phyloP scores from a whole-genome alignment of 2,329 filamentous ascomycete genomes.

The Drechslerella coelobrocha region DNA sequence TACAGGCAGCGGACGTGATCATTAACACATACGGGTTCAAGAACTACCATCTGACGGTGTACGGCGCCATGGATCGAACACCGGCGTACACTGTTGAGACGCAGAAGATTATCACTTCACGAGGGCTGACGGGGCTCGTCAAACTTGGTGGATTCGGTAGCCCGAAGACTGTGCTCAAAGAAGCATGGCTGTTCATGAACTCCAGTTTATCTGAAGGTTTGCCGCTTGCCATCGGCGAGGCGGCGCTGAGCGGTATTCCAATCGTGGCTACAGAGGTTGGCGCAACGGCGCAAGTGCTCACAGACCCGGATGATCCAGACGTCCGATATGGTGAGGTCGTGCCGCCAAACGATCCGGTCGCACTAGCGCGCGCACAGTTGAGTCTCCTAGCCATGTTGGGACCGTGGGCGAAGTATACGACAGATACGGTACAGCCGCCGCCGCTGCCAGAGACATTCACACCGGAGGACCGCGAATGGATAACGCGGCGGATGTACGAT shows the following conservation, averaged over 20 bases:
- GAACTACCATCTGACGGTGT: conserved; percentile 69
- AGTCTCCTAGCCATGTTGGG: conserved; percentile 68
- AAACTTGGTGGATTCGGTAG: conserved; percentile 66
- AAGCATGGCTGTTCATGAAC: conserved; percentile 67
- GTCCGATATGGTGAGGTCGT: conserved; percentile 68
- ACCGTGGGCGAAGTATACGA: conserved; percentile 68
- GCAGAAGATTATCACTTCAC: conserved; percentile 66
- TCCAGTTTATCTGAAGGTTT: conserved; percentile 66
- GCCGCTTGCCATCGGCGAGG: conserved; percentile 66
- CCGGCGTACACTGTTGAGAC: conserved; percentile 68
- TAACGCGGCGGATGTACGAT: conserved; percentile 68
- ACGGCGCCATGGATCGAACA: conserved; percentile 69
- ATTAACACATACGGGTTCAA: conserved; percentile 71
- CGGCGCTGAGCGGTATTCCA: conserved; percentile 65
- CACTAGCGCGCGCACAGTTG: conserved; percentile 69
- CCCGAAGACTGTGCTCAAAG: conserved; percentile 65
- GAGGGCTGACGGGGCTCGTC: conserved; percentile 63
- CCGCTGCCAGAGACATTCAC: conserved; percentile 63
- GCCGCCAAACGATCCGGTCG: conserved; percentile 69
- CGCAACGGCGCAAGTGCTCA: conserved; percentile 65
- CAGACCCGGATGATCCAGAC: conserved; percentile 62
- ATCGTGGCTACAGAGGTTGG: conserved; percentile 67
- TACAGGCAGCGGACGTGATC: conserved; percentile 70
- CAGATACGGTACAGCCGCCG: conserved; percentile 61
- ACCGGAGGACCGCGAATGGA: conserved; percentile 63